phyloP scores from a whole-genome alignment of 202 grass and related monocot genomes.

The Panicum hallii region DNA sequence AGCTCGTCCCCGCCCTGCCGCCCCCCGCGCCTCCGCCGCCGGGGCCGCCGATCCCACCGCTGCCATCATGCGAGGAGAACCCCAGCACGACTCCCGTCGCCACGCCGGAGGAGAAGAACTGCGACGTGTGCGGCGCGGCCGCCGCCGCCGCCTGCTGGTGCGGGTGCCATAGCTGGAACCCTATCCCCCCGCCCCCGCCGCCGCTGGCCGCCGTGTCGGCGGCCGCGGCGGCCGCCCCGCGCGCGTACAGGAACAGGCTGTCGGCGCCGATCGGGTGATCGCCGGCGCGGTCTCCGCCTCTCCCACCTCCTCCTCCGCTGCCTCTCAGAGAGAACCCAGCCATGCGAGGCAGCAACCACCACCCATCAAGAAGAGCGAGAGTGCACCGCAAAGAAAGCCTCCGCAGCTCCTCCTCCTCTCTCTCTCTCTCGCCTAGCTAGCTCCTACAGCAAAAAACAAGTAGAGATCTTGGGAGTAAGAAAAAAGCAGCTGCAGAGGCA shows the following conservation, averaged over 20 bases:
- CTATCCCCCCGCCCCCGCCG: slow-evolving; percentile 58
- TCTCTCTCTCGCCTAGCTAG: not conserved
- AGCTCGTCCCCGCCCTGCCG: slow-evolving; percentile 69
- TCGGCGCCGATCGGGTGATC: slow-evolving; percentile 63
- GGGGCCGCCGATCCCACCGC: slow-evolving; percentile 21
- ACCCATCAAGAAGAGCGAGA: slow-evolving; percentile 67
- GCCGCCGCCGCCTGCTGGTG: slow-evolving; percentile 55
- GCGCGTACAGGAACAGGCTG: slow-evolving; percentile 86
- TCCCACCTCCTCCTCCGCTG: slow-evolving; percentile 37
- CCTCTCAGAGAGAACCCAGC: slow-evolving; percentile 89
- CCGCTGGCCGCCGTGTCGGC: slow-evolving; percentile 60
- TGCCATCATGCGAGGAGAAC: slow-evolving; percentile 57
- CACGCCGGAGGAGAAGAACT: slow-evolving; percentile 69
- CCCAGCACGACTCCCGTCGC: slow-evolving; percentile 64
- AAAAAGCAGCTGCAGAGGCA: slow-evolving; percentile 29
- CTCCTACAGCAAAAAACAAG: slow-evolving; percentile 43
- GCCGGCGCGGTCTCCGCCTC: slow-evolving; percentile 46
- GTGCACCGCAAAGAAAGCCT: slow-evolving; percentile 1
- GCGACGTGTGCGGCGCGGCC: slow-evolving; percentile 61
- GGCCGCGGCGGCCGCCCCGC: slow-evolving; percentile 60
- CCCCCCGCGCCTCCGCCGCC: slow-evolving; percentile 41
- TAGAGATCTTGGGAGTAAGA: slow-evolving; percentile 60
- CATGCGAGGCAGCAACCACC: slow-evolving; percentile 62
- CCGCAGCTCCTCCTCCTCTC: not conserved
- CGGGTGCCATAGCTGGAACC: slow-evolving; percentile 96